phyloP scores from a whole-genome alignment of 2,329 filamentous ascomycete genomes.

The Mycosphaerella sp. region DNA sequence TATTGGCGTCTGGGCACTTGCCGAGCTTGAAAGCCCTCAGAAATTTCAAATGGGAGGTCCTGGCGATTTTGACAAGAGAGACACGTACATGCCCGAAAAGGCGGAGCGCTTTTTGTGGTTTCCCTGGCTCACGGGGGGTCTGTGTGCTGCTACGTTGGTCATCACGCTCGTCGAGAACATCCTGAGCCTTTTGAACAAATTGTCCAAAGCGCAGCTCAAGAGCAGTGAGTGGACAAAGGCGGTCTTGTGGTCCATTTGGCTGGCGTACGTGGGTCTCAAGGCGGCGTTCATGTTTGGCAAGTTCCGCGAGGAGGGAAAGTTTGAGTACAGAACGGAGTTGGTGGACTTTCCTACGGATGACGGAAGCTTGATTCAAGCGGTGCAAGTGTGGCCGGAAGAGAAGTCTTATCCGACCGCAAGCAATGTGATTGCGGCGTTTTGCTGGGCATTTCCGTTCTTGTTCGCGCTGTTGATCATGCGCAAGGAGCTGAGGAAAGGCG shows the following conservation, averaged over 20 bases:
- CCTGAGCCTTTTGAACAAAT: slow-evolving; percentile 1
- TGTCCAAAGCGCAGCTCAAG: background rate
- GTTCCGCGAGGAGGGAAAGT: background rate
- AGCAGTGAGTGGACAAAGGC: slow-evolving; percentile 5
- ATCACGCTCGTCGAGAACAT: slow-evolving; percentile 5
- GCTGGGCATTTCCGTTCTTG: slow-evolving; percentile 1
- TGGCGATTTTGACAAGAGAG: slow-evolving; percentile 3
- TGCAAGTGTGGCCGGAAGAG: slow-evolving; percentile 4
- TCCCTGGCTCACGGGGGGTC: background rate
- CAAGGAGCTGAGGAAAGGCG: slow-evolving; percentile 2
- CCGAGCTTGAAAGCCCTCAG: background rate
- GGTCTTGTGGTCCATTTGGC: slow-evolving; percentile 1
- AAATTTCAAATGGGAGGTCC: slow-evolving; percentile 1
- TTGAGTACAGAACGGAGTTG: background rate
- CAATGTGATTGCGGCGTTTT: background rate
- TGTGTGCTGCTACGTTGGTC: background rate
- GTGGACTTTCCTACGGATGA: too few relatives aligned
- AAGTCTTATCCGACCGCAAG: background rate
- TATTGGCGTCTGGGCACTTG: background rate
- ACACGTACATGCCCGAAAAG: background rate
- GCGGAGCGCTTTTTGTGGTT: slow-evolving; percentile 3
- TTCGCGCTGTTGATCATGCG: slow-evolving; percentile 4
- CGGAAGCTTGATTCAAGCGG: background rate
- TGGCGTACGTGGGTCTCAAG: background rate
- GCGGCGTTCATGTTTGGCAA: background rate